These are phyloP conservation scores for Hypericum androsaemum DNA, from an alignment of 345 rosid species.

Conservation along the genomic window DNA sequence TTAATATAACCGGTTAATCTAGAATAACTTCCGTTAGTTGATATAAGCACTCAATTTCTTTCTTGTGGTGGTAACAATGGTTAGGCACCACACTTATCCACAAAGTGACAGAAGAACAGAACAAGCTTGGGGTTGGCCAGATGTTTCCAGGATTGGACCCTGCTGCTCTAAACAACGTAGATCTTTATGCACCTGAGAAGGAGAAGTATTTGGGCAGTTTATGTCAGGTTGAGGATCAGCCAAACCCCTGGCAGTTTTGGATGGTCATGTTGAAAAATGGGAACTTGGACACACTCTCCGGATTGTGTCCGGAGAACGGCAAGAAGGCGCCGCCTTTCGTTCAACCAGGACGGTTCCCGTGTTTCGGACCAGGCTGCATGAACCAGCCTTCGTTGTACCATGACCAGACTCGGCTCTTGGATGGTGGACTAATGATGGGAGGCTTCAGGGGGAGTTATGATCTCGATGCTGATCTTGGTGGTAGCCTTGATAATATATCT, in stretches of 20 bases:
- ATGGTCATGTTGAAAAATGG: constrained; percentile 25
- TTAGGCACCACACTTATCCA: background rate
- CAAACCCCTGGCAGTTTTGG: constrained; percentile 25
- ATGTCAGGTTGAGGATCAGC: constrained; percentile 13
- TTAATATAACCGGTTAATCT: too few relatives aligned
- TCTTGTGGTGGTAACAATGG: too few relatives aligned
- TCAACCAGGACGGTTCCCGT: constrained; percentile 15
- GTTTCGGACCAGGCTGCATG: constrained; percentile 23
- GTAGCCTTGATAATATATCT: constrained; percentile 8
- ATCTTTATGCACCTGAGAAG: constrained; percentile 16
- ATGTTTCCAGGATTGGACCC: constrained; percentile 32
- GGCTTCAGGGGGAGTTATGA: constrained; percentile 20
- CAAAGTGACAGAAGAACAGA: constrained; percentile 16
- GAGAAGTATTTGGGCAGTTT: constrained; percentile 19
- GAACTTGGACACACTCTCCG: constrained; percentile 15
- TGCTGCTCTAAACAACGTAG: constrained; percentile 29
- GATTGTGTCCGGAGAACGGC: constrained; percentile 23
- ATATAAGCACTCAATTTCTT: too few relatives aligned
- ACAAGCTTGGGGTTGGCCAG: constrained; percentile 25
- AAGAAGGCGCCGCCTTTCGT: constrained; percentile 13
- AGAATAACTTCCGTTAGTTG: too few relatives aligned
- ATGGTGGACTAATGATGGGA: constrained; percentile 14
- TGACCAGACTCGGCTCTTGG: constrained; percentile 9
- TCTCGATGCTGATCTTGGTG: constrained; percentile 19
- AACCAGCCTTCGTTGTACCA: constrained; percentile 21